Percentiles rank a stretch among this genome's conserved stretches.
These are phyloP conservation scores for Lathyrus oleraceus DNA, from an alignment of 306 rosid species.

Conservation along the genomic window DNA sequence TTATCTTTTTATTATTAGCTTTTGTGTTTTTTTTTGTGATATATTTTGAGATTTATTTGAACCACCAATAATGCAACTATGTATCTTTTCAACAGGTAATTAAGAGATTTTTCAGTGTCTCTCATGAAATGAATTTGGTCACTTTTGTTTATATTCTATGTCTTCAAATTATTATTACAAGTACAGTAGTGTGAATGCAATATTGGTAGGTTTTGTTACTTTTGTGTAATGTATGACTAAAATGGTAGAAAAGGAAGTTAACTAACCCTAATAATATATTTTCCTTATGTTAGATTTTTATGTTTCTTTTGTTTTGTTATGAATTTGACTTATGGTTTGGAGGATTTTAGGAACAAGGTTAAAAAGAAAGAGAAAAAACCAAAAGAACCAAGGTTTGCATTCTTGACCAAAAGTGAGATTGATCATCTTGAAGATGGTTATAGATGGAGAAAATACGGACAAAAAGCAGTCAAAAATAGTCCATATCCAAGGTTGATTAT, in stretches of 20 bases:
- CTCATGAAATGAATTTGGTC: conserved; percentile 22
- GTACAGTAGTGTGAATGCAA: conserved; percentile 16
- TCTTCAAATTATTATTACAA: neutral
- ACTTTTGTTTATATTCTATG: conserved; percentile 21
- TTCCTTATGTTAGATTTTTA: neutral
- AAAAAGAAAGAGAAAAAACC: conserved; percentile 81
- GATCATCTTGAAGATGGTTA: conserved; percentile 96
- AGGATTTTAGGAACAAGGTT: conserved; percentile 53
- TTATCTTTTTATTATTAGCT: conserved; percentile 1
- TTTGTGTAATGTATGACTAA: neutral
- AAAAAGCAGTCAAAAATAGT: conserved; percentile 92
- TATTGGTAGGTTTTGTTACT: conserved; percentile 27
- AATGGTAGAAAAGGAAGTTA: conserved; percentile 29
- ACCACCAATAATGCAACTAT: conserved; percentile 24
- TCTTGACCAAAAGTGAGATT: conserved; percentile 87
- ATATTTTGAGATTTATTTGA: conserved; percentile 30
- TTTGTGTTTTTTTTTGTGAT: conserved; percentile 9
- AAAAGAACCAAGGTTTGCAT: conserved; percentile 78
- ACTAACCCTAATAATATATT: conserved; percentile 41
- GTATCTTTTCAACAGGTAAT: conserved; percentile 27
- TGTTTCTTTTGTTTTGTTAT: neutral
- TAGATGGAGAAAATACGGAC: conserved; percentile 97
- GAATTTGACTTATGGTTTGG: conserved; percentile 37
- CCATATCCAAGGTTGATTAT: conserved; percentile 84
- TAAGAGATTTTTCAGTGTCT: conserved; percentile 22